Evolutionary conservation across 148 eudicot species (phyloP), one percentile per base, ranked within the genome.

Genomic region (Dysphania ambrosioides): DNA sequence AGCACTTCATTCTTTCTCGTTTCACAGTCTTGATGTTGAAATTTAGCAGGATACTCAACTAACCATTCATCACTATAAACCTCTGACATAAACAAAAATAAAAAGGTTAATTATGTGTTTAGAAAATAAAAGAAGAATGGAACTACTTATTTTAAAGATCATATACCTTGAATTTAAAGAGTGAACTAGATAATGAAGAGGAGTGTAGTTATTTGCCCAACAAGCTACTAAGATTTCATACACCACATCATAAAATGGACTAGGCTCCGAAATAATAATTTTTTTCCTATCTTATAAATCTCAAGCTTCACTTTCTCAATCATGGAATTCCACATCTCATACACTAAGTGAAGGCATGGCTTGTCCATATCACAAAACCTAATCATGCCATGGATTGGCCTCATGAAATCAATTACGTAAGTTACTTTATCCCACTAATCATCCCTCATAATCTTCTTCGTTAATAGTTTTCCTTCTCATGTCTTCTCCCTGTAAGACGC

Each of bases 231-330:
- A 67, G 30, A 80, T 66, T 2, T 21, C 0, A 30, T 66, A 34
- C 36, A 78, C 77, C 23, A 68, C 76, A 1, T 66, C 60, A 75
- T 27, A 80, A 27, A 78, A 78, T 6, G 58, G 8, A 7, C 64
- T 56, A 10, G 3, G 1, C 8, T 72, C 68, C 24, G 18, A 42
- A 36, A 18, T 5, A 2, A 0, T 0, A 53, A 12, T 15, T 5
- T 27, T 8, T 19, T 18, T 18, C 19, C n/a, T 51, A 15, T 18
- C 57, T 51, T 51, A 18, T 15, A 51, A 18, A 51, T 51, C n/a
- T 51, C 57, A 51, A 15, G 5, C 57, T 51, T 51, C 57, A 51
- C 57, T 18, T 51, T 51, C 5, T 18, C 57, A 1, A 51, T 51
- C n/a, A 16, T 51, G 21, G n/a, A 51, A 51, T 51, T 1, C 57